Evolutionary conservation across 1,139 yeast species (phyloP).

Genomic region (Pichia norvegensis): DNA sequence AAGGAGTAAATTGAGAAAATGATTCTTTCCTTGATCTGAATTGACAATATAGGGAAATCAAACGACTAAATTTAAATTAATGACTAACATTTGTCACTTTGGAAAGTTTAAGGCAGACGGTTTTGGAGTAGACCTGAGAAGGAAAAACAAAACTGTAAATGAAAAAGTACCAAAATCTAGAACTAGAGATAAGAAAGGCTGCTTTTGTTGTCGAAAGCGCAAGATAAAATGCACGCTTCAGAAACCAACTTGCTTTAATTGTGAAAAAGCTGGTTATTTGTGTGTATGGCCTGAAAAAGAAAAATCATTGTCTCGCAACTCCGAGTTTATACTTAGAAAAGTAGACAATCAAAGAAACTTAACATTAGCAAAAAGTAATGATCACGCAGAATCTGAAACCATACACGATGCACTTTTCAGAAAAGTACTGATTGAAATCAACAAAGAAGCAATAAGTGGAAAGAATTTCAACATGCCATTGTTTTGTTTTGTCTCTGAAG

Average conservation of each 20-base stretch:
- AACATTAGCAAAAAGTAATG: too few relatives aligned
- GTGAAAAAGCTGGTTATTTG: conserved; percentile 27
- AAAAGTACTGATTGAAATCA: conserved; percentile 7
- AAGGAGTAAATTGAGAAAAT: too few relatives aligned
- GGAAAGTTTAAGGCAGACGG: conserved; percentile 1
- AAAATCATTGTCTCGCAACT: conserved; percentile 25
- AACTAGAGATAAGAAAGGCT: conserved; percentile 13
- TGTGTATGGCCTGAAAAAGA: conserved; percentile 33
- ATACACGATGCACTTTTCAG: conserved; percentile 21
- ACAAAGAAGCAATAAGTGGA: background rate
- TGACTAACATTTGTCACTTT: background rate
- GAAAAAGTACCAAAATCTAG: background rate
- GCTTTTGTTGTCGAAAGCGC: conserved; percentile 29
- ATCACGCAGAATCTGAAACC: background rate
- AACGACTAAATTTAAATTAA: background rate
- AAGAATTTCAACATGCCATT: background rate
- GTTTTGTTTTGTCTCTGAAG: conserved; percentile 1
- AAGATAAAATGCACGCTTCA: conserved; percentile 39
- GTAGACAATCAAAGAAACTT: background rate
- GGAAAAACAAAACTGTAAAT: too few relatives aligned
- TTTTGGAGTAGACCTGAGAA: background rate
- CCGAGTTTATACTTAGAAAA: conserved; percentile 11
- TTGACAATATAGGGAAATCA: too few relatives aligned
- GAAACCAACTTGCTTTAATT: conserved; percentile 30
- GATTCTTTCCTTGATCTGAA: too few relatives aligned